Evolutionary conservation across 345 rosid genomes (phyloP).

Genomic region (Pseudoturritis turrita): DNA sequence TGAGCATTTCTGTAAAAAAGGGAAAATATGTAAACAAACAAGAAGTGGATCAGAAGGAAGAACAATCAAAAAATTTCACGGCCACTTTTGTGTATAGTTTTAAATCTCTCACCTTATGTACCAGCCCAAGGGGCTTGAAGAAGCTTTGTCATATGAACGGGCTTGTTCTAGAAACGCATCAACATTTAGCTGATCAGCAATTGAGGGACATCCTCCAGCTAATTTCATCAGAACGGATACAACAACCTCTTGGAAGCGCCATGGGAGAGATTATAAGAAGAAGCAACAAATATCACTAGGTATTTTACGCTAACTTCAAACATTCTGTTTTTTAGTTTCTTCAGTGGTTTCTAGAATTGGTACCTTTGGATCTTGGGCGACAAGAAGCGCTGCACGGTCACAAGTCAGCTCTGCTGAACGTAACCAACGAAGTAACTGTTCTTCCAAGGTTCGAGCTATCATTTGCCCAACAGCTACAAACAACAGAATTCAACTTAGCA

Average conservation of each 20-base stretch:
- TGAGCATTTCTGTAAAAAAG: constrained; percentile 75
- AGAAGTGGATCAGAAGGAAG: background rate
- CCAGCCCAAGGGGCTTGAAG: constrained; percentile 87
- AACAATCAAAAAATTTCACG: background rate
- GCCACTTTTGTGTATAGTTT: background rate
- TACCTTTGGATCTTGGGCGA: constrained; percentile 94
- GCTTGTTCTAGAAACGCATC: constrained; percentile 99
- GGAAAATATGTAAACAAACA: constrained; percentile 20
- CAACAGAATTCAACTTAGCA: constrained; percentile 6
- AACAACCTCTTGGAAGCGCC: constrained; percentile 85
- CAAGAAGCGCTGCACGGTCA: constrained; percentile 98
- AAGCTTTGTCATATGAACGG: constrained; percentile 88
- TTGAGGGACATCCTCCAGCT: constrained; percentile 92
- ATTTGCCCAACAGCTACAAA: constrained; percentile 72
- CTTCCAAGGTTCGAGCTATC: constrained; percentile 83
- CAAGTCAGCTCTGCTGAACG: constrained; percentile 95
- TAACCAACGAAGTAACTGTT: constrained; percentile 85
- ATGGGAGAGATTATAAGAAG: constrained; percentile 30
- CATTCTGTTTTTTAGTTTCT: background rate
- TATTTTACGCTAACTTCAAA: background rate
- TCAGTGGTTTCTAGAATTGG: background rate
- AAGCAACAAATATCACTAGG: constrained; percentile 2
- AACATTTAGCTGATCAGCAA: constrained; percentile 89
- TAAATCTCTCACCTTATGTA: constrained; percentile 69
- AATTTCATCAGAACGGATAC: constrained; percentile 90